Conservation (phyloP, 768 basidiomycete species). For the Serendipita sp. region DNA sequence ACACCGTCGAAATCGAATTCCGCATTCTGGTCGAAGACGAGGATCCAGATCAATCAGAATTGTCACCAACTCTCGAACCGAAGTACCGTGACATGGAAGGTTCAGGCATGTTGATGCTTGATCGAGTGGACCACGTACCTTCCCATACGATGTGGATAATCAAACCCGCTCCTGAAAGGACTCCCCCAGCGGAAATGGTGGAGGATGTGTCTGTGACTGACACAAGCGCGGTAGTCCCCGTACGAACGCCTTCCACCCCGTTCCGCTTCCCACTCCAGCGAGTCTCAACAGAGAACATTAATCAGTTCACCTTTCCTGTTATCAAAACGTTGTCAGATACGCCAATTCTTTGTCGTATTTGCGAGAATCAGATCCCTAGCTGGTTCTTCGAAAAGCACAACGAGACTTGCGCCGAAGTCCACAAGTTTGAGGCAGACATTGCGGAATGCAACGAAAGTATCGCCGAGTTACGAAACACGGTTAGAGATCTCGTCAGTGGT, state of each 20-base stretch:
- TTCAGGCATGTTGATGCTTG: slow-evolving; percentile 96
- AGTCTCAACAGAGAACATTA: slow-evolving; percentile 13
- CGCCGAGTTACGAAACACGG: slow-evolving; percentile 68
- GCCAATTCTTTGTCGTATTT: slow-evolving; percentile 88
- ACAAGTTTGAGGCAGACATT: slow-evolving; percentile 92
- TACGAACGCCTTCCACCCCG: not conserved
- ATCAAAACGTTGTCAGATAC: slow-evolving; percentile 62
- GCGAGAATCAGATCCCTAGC: slow-evolving; percentile 89
- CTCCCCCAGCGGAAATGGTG: slow-evolving; percentile 17
- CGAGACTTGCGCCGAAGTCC: slow-evolving; percentile 94
- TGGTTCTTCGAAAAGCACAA: slow-evolving; percentile 99
- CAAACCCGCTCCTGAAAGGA: slow-evolving; percentile 51
- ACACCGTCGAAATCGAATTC: slow-evolving; percentile 86
- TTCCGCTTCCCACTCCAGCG: slow-evolving; percentile 5
- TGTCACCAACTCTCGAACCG: slow-evolving; percentile 21
- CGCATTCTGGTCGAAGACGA: slow-evolving; percentile 62
- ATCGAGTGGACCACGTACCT: slow-evolving; percentile 71
- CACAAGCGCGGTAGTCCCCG: too few species aligned
- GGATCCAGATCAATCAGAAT: slow-evolving; percentile 22
- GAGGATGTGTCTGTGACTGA: not conserved
- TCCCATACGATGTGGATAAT: slow-evolving; percentile 99
- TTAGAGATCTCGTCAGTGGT: slow-evolving; percentile 58
- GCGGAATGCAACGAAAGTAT: slow-evolving; percentile 87
- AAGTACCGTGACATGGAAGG: slow-evolving; percentile 80
- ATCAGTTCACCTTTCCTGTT: slow-evolving; percentile 45